Base-by-base conservation (phyloP, 2,329 filamentous ascomycete genomes). In the Cercospora zeae-maydis region DNA sequence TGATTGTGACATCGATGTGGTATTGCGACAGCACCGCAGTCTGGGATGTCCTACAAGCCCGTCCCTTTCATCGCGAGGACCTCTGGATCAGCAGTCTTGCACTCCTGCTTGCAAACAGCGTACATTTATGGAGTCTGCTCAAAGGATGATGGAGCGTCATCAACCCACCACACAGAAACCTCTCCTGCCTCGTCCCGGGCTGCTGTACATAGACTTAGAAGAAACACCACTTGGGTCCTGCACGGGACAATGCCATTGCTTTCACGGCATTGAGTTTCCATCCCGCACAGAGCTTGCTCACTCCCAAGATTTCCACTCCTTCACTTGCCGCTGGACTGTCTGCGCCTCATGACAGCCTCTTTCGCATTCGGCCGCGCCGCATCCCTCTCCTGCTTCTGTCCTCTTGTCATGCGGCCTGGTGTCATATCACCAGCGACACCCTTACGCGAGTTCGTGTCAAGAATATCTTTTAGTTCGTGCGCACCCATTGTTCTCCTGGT, bases 111-210 rank as follows among this genome's bases (percentile, higher is more conserved):
- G 73, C 71, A 27, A 74, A 73, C 59, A 62, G 58, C 53, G 59
- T 72, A 36, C 73, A 74, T 70, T 19, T 73, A 8, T 74, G 72
- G 72, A 71, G 71, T 56, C 66, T 67, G 8, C 3, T 71, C 14
- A 74, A 73, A 58, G 71, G 71, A 1, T 74, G 65, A 67, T 16
- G 30, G 2, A 27, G 42, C 13, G 11, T 30, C 19, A 21, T 5
- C 21, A 30, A 27, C 11, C 13, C 45, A 47, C 24, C 13, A 2
- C 2, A 53, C 8, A 19, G 51, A 31, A 33, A 31, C 34, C 9
- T 19, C 9, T 13, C 4, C 21, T 39, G 33, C 31, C 7, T 13
- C 54, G 24, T 21, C 24, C 21, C n/a, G 13, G 24, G n/a, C 16
- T 9, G 24, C 7, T 49, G 24, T 19, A 34, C 42, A 58, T 30